These are phyloP conservation scores for Ceratobasidium sp. DNA, from an alignment of 1,284 basidiomycete species.

Conservation along the genomic window DNA sequence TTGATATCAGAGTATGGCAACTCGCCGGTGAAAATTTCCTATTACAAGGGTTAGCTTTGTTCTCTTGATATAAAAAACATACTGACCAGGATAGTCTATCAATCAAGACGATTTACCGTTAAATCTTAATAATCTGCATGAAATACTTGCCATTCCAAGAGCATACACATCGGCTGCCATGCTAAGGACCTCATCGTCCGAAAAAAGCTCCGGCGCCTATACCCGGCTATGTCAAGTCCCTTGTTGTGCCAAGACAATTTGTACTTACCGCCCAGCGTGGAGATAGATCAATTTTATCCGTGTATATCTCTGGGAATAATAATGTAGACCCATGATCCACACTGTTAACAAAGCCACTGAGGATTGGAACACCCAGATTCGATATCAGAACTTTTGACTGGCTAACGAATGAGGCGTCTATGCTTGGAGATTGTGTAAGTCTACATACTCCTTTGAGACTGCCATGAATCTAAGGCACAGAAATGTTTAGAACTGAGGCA, in stretches of 20 bases:
- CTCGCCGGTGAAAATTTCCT: constrained; percentile 1
- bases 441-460: background rate
- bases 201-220: no score
- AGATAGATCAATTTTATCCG: background rate
- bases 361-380: background rate
- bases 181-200: no score
- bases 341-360: background rate
- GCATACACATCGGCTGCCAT: constrained; percentile 7
- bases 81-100: constrained; percentile 4
- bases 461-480: background rate
- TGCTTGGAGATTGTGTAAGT: background rate
- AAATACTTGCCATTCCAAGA: constrained; percentile 9
- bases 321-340: background rate
- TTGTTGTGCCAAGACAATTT: no score
- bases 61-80: background rate
- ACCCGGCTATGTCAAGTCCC: no score
- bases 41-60: background rate
- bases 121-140: background rate
- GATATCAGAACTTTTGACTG: background rate
- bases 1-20: background rate
- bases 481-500: no score
- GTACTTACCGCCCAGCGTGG: background rate
- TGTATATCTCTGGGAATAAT: background rate
- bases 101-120: background rate
- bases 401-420: background rate